These are phyloP conservation scores for Ceratocystis diversiconidia DNA, from an alignment of 2,329 filamentous ascomycete genomes.

Conservation along the genomic window DNA sequence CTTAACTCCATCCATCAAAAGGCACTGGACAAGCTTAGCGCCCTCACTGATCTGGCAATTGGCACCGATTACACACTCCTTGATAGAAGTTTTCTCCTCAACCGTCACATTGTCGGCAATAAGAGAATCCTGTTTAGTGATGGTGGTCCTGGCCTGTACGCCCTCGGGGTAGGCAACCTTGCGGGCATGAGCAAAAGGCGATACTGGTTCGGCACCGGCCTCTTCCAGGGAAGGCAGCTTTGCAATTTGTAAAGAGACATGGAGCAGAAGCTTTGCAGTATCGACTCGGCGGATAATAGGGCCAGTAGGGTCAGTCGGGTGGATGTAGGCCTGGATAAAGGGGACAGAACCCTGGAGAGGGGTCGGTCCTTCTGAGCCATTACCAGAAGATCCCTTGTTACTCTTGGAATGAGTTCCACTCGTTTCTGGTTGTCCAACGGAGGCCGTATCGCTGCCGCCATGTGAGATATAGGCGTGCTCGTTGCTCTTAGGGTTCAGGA, in stretches of 20 bases:
- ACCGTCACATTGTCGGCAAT: constrained; percentile 81
- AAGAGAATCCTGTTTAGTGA: constrained; percentile 68
- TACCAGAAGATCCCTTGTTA: constrained; percentile 5
- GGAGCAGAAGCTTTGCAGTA: constrained; percentile 66
- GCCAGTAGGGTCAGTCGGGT: constrained; percentile 39
- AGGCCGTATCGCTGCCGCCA: constrained; percentile 13
- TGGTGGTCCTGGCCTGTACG: constrained; percentile 65
- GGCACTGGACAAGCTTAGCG: constrained; percentile 72
- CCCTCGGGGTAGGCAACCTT: constrained; percentile 77
- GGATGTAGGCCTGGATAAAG: constrained; percentile 68
- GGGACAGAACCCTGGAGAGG: constrained; percentile 36
- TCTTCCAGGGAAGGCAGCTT: constrained; percentile 64
- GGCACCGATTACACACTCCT: constrained; percentile 76
- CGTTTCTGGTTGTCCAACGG: constrained; percentile 1
- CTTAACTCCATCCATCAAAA: constrained; percentile 84
- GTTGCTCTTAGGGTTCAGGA: constrained; percentile 16
- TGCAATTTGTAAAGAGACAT: constrained; percentile 71
- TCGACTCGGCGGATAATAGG: constrained; percentile 79
- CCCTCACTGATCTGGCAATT: constrained; percentile 76
- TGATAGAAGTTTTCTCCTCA: constrained; percentile 81
- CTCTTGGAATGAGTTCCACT: not conserved
- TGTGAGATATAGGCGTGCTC: constrained; percentile 12
- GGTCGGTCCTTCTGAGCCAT: constrained; percentile 19
- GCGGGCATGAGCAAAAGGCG: constrained; percentile 60
- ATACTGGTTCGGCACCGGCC: constrained; percentile 40